These are phyloP conservation scores for Phialophora chinensis DNA, from an alignment of 2,329 filamentous ascomycete genomes.

Conservation along the genomic window DNA sequence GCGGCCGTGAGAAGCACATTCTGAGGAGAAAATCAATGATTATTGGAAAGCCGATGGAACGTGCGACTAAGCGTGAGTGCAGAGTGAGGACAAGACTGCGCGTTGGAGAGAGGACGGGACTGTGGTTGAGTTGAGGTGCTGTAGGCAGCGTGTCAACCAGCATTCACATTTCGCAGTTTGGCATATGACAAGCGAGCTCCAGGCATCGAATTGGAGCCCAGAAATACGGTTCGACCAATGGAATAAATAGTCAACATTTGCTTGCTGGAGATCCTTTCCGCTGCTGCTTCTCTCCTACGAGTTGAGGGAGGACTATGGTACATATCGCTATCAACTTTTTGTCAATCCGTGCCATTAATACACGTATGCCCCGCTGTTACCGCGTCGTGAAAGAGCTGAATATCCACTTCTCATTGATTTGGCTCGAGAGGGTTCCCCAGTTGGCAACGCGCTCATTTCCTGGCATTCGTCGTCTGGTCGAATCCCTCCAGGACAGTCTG, in stretches of 20 bases:
- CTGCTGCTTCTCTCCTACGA: neutral
- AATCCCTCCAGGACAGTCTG: constrained; percentile 58
- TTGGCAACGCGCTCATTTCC: constrained; percentile 36
- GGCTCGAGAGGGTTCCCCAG: neutral
- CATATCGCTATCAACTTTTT: constrained; percentile 28
- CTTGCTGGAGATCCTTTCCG: constrained; percentile 1
- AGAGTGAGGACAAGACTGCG: neutral
- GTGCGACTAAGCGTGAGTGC: neutral
- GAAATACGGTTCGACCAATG: neutral
- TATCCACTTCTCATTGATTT: constrained; percentile 8
- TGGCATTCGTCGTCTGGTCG: constrained; percentile 49
- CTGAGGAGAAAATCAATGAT: constrained; percentile 5
- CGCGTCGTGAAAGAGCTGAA: constrained; percentile 28
- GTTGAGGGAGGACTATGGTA: constrained; percentile 3
- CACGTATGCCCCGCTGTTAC: constrained; percentile 23
- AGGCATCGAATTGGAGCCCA: neutral
- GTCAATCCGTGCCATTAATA: constrained; percentile 20
- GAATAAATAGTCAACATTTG: neutral
- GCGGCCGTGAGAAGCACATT: constrained; percentile 26
- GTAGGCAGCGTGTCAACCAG: neutral
- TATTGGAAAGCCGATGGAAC: neutral
- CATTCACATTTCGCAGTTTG: neutral
- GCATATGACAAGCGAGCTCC: constrained; percentile 6
- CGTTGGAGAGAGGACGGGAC: neutral
- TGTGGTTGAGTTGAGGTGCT: constrained; percentile 6